Percentiles rank a stretch among this genome's conserved stretches.
These are phyloP conservation scores for Salix udensis DNA, from an alignment of 345 rosid genomes.

Conservation along the genomic window DNA sequence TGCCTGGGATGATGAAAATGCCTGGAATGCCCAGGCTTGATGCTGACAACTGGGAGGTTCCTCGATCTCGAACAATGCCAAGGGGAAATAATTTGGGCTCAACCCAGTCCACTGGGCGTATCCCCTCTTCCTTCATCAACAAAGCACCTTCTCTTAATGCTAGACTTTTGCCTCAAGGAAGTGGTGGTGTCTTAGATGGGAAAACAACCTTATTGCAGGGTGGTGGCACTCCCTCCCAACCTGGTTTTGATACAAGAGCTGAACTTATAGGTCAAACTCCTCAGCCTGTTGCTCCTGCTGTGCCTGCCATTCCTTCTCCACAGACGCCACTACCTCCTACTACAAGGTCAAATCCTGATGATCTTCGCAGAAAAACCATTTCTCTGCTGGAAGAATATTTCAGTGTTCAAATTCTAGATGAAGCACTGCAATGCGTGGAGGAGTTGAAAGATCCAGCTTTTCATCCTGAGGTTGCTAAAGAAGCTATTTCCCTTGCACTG, in stretches of 20 bases:
- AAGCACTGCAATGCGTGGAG: conserved; percentile 64
- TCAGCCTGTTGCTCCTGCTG: conserved; percentile 6
- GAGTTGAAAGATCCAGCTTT: conserved; percentile 56
- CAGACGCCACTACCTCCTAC: conserved; percentile 21
- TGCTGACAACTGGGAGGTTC: conserved; percentile 69
- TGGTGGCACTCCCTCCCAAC: conserved; percentile 18
- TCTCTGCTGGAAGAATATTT: conserved; percentile 68
- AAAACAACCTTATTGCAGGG: conserved; percentile 39
- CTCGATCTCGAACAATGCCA: conserved; percentile 51
- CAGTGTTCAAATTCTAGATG: conserved; percentile 44
- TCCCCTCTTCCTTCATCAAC: conserved; percentile 36
- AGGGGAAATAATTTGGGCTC: conserved; percentile 59
- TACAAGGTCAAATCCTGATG: conserved; percentile 28
- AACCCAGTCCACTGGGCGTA: conserved; percentile 38
- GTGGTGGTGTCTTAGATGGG: conserved; percentile 29
- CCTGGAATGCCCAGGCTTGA: conserved; percentile 79
- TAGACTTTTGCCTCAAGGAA: conserved; percentile 32
- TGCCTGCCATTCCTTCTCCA: conserved; percentile 17
- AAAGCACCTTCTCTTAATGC: conserved; percentile 40
- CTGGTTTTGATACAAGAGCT: conserved; percentile 15
- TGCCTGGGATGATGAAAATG: conserved; percentile 86
- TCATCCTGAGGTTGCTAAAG: conserved; percentile 66
- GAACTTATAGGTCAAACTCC: conserved; percentile 18
- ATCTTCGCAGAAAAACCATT: conserved; percentile 48
- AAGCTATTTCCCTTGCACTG: conserved; percentile 62